Evolutionary conservation across 1,139 yeast species (phyloP), one percentile per base, ranked within the genome.

Genomic region (Insectozyma bohioensis): DNA sequence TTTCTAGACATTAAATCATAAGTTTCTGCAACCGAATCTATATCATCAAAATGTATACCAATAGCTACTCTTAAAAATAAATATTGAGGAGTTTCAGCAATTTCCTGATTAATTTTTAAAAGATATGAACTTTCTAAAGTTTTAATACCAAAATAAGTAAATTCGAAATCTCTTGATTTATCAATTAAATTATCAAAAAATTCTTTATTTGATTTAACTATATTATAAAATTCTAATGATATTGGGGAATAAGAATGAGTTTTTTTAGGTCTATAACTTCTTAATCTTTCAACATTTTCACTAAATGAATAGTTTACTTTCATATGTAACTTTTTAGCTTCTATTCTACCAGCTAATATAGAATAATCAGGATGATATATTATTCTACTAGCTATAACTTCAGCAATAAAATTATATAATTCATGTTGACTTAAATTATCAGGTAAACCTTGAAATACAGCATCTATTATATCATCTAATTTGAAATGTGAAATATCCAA

Each of bases 121-220:
- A 75, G 51, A 43, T 75, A 75, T 7, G 77, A 67, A 42, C 65
- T 62, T 42, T 69, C 72, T 37, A 75, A 53, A 0, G 82, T 75
- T 49, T 69, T 72, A 48, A 73, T 60, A 2, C 80, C 81, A 52
- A 75, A 75, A 51, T 71, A 75, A 25, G 70, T 56, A 31, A 72
- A 48, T 23, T 54, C 60, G 33, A 56, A 60, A 46, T 75, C 80
- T 28, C 77, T 49, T 12, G 52, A 48, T 10, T 48, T 46, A 10
- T 50, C 57, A 4, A 75, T 56, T 8, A 72, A 57, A 4, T 48
- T 34, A 48, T 75, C 63, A 22, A 74, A 54, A 28, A 43, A 47
- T 3, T 54, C 55, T n/a, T 39, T 47, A 46, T 75, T 48, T 4
- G 53, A 43, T 41, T 37, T 40, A 2, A 68, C 73, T 2, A 52